Conservation (phyloP, 2,329 filamentous ascomycete genomes). For the Immersiporthe knoxdaviesiana region DNA sequence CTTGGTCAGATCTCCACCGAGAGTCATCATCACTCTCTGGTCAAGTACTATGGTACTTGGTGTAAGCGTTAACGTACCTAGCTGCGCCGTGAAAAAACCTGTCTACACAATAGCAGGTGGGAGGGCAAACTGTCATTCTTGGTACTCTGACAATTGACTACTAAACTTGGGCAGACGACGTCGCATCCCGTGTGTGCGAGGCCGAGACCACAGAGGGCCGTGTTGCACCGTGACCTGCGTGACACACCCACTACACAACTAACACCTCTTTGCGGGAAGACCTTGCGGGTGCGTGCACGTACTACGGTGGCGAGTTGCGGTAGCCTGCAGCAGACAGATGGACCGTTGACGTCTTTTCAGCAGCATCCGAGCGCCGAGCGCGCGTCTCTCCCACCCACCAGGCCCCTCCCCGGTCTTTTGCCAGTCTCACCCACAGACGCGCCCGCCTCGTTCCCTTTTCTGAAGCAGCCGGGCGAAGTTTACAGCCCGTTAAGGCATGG, state of each 20-base stretch:
- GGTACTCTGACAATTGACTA: neutral
- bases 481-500: constrained; percentile 20
- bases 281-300: constrained; percentile 21
- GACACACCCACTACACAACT: constrained; percentile 8
- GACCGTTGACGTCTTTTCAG: constrained; percentile 1
- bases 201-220: neutral
- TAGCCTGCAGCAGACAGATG: neutral
- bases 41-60: neutral
- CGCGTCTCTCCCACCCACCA: neutral
- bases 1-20: neutral
- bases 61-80: neutral
- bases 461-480: constrained; percentile 24
- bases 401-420: constrained; percentile 6
- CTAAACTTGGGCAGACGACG: neutral
- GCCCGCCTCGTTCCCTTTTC: constrained; percentile 20
- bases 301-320: constrained; percentile 3
- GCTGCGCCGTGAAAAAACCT: neutral
- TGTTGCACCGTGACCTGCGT: neutral
- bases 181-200: neutral
- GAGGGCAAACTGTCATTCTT: neutral
- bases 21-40: no score
- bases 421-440: constrained; percentile 19
- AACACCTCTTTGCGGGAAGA: constrained; percentile 20
- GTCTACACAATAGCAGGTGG: no score
- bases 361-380: constrained; percentile 21